Evolutionary conservation across 106 monocot genomes (phyloP), one percentile per base, ranked within the genome.

Genomic region (Hemerocallis citrina): DNA sequence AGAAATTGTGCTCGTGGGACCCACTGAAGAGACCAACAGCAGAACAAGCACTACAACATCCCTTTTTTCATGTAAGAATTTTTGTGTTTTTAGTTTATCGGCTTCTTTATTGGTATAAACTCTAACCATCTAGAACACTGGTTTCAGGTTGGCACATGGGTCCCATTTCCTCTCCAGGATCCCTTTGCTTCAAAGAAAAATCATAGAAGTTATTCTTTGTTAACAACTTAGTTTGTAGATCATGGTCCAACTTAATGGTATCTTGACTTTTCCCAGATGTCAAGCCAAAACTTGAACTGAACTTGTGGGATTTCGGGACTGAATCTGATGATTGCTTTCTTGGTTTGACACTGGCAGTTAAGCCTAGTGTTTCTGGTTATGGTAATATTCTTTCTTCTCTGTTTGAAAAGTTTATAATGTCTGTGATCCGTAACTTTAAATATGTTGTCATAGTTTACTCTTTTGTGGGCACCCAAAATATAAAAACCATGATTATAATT

Each of bases 1-100:
- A 84, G 84, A 59, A 69, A 85, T 82, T 93, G n/a, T 93, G 93
- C 51, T 82, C 85, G 32, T 93, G 85, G 93, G 79, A 93, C 76
- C 82, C 88, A 24, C 62, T 24, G 52, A 85, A 63, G 62, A 76
- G 93, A 69, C 85, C 84, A 57, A 93, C 89, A 5, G 89, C 85
- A 17, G 85, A 87, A 51, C 66, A 89, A 74, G 50, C 89, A 59
- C 49, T 89, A 25, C 81, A 77, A 17, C 93, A 93, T 62, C 93
- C 93, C 45, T 93, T 89, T 68, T 93, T 93, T 62, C 73, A 81
- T 79, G 93, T 93, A 88, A 74, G 55, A 15, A 15, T 66, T 27
- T 51, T 7, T 22, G 24, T 23, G n/a, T 17, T 33, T 55, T 27
- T 13, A 49, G 17, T 41, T 54, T 28, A 15, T 68, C 59, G 5